These are phyloP conservation scores for Pleurotus citrinopileatus DNA, from an alignment of 768 basidiomycete species.

Conservation along the genomic window DNA sequence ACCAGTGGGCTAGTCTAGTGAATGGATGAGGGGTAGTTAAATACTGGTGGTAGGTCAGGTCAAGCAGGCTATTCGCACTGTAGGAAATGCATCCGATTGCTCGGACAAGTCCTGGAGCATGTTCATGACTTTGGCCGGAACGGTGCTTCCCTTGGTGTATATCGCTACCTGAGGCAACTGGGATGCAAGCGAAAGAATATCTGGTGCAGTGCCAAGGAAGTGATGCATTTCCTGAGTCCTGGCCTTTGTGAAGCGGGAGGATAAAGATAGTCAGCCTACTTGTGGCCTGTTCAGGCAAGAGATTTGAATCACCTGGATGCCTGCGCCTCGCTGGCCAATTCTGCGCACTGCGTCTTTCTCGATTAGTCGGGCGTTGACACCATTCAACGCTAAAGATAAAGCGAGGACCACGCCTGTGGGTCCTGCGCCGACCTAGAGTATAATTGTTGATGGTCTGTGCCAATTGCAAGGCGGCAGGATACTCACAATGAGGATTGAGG, in stretches of 20 bases:
- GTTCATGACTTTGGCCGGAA: background rate
- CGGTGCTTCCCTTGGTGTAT: slow-evolving; percentile 15
- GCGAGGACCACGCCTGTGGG: slow-evolving; percentile 14
- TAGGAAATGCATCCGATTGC: slow-evolving; percentile 17
- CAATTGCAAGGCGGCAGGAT: background rate
- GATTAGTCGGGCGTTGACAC: slow-evolving; percentile 33
- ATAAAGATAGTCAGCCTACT: background rate
- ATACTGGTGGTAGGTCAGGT: background rate
- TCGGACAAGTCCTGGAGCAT: slow-evolving; percentile 6
- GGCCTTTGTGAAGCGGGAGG: slow-evolving; percentile 14
- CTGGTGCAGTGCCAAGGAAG: slow-evolving; percentile 19
- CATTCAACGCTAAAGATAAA: slow-evolving; percentile 19
- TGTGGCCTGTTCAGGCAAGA: background rate
- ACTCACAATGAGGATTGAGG: slow-evolving; percentile 1
- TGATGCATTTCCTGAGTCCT: slow-evolving; percentile 23
- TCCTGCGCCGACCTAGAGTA: background rate
- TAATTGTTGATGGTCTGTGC: background rate
- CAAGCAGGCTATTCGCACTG: slow-evolving; percentile 15
- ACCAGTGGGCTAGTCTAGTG: slow-evolving; percentile 17
- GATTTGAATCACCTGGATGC: background rate
- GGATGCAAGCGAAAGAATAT: slow-evolving; percentile 10
- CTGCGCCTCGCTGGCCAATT: background rate
- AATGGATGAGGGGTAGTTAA: background rate
- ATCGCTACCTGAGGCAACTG: background rate
- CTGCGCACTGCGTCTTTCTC: slow-evolving; percentile 23